A percentile compares a stretch with the other conserved stretches of the same genome.
Evolutionary conservation across 2,329 filamentous ascomycete species (phyloP).

Genomic region (Epichloe sibirici): DNA sequence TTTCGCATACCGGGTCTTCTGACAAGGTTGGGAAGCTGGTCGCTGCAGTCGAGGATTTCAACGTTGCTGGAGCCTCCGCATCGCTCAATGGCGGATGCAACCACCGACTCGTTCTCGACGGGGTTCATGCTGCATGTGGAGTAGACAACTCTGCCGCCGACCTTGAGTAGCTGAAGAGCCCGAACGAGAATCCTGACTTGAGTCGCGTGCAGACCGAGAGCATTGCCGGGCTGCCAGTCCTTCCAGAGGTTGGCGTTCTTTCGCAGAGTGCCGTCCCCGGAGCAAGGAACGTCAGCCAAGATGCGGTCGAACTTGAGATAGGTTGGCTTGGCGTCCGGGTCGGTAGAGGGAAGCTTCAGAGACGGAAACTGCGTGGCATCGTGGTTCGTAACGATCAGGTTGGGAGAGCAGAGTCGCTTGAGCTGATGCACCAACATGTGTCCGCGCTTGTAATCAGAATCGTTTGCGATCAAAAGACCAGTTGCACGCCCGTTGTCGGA

Average conservation of each 20-base stretch:
- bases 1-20: constrained; percentile 62
- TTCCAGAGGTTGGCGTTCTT: constrained; percentile 95
- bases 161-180: constrained; percentile 90
- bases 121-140: constrained; percentile 99
- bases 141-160: constrained; percentile 88
- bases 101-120: constrained; percentile 88
- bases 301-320: constrained; percentile 98
- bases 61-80: constrained; percentile 78
- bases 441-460: constrained; percentile 89
- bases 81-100: constrained; percentile 76
- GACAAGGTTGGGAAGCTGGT: constrained; percentile 64
- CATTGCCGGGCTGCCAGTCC: constrained; percentile 83
- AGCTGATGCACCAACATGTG: constrained; percentile 98
- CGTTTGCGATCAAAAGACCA: constrained; percentile 87
- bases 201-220: constrained; percentile 72
- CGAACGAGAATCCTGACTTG: constrained; percentile 85
- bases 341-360: constrained; percentile 60
- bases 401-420: constrained; percentile 91
- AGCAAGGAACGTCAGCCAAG: constrained; percentile 91
- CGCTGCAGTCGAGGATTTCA: constrained; percentile 70
- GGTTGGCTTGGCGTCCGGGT: constrained; percentile 42
- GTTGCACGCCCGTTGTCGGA: constrained; percentile 78
- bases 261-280: constrained; percentile 82
- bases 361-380: constrained; percentile 93
- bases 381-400: constrained; percentile 94